Percentiles rank a stretch among this genome's conserved stretches.
phyloP scores from a whole-genome alignment of 2,329 filamentous ascomycete species.

The Talaromyces verruculosus region DNA sequence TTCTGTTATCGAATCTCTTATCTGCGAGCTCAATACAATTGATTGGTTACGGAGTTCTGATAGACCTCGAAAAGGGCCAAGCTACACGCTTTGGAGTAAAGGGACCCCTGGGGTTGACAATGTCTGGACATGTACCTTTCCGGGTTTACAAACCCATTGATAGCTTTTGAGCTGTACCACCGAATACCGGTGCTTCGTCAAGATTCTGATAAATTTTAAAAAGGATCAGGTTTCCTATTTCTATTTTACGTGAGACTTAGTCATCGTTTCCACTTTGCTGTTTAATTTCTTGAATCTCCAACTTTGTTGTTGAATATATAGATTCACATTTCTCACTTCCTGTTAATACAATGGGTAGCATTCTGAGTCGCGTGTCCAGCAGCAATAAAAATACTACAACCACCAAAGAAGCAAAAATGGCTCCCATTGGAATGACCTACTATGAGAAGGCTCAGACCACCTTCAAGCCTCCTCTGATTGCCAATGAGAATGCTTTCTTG shows the following conservation, averaged over 20 bases:
- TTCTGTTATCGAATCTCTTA: not conserved
- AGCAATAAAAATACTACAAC: not conserved
- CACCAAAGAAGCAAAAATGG: conserved; percentile 20
- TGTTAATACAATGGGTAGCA: conserved; percentile 7
- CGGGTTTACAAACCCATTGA: not conserved
- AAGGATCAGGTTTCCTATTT: conserved; percentile 15
- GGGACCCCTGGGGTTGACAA: not conserved
- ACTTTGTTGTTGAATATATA: not conserved
- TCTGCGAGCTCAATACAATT: not conserved
- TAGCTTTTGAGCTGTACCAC: not conserved
- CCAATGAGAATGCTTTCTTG: conserved; percentile 67
- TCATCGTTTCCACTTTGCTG: not conserved
- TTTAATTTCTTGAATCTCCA: not conserved
- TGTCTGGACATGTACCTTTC: not conserved
- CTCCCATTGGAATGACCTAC: conserved; percentile 47
- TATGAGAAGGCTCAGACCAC: conserved; percentile 58
- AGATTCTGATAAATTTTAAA: not conserved
- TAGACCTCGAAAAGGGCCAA: not conserved
- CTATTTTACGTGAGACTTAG: not conserved
- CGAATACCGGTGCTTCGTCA: not conserved
- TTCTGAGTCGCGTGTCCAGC: conserved; percentile 17
- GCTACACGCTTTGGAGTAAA: conserved; percentile 18
- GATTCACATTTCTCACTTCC: not conserved
- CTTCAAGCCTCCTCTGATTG: conserved; percentile 65
- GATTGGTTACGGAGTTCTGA: not conserved